Conservation (phyloP, 176 grass and related monocot species). For the Rhynchospora breviuscula region DNA sequence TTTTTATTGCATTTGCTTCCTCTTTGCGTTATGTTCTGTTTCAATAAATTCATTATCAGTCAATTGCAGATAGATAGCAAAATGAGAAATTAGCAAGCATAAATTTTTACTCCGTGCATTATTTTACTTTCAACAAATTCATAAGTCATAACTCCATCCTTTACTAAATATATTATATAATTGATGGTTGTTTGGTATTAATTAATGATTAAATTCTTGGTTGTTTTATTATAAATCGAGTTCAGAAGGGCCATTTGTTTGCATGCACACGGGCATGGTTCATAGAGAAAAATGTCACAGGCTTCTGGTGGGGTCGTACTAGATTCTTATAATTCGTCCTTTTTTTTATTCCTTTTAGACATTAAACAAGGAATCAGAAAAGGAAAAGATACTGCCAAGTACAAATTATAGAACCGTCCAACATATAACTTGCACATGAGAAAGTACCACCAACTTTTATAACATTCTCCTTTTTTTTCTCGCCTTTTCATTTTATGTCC, state of each 20-base stretch:
- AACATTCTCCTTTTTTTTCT: background rate
- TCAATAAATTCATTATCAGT: background rate
- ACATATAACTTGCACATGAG: background rate
- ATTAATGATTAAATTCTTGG: background rate
- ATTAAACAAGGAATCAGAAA: background rate
- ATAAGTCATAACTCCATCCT: background rate
- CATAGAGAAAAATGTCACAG: conserved; percentile 11
- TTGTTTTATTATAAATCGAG: background rate
- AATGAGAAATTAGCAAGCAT: background rate
- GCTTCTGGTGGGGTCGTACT: background rate
- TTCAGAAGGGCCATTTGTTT: conserved; percentile 2
- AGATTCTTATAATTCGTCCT: background rate
- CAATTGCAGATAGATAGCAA: background rate
- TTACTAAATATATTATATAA: background rate
- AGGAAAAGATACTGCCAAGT: background rate
- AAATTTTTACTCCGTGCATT: background rate
- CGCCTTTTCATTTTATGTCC: background rate
- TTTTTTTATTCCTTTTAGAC: no score
- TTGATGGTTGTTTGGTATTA: background rate
- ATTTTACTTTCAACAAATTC: background rate
- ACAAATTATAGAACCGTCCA: background rate
- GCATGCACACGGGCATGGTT: background rate
- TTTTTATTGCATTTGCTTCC: no score
- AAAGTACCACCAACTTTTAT: background rate
- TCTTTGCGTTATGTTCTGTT: no score